Percentiles rank a stretch among this genome's conserved stretches.
These are phyloP conservation scores for Posidonia oceanica DNA, from an alignment of 116 monocot genomes.

Conservation along the genomic window DNA sequence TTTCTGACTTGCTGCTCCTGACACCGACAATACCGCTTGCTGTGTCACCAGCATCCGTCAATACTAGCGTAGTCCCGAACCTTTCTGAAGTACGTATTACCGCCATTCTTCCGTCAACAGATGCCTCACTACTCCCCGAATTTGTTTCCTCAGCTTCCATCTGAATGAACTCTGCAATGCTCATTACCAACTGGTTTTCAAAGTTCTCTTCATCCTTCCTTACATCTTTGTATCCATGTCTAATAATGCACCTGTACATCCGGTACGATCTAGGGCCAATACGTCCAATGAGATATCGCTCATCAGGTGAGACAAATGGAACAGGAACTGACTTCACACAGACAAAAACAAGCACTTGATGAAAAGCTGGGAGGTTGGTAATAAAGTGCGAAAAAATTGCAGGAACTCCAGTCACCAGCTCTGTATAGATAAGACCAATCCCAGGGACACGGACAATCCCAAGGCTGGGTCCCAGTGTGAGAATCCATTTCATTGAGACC, in stretches of 20 bases:
- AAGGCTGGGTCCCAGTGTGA: conserved; percentile 57
- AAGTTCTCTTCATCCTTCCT: conserved; percentile 76
- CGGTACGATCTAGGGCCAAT: conserved; percentile 58
- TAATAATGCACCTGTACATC: conserved; percentile 81
- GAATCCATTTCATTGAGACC: conserved; percentile 88
- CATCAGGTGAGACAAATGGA: conserved; percentile 54
- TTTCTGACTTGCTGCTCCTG: conserved; percentile 17
- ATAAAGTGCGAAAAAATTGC: conserved; percentile 86
- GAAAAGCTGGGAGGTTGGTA: conserved; percentile 89
- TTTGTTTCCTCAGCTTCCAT: conserved; percentile 34
- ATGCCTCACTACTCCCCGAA: conserved; percentile 16
- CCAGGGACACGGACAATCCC: conserved; percentile 90
- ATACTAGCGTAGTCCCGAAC: conserved; percentile 19
- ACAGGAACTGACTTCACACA: conserved; percentile 86
- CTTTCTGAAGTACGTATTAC: conserved; percentile 26
- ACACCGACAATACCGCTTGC: conserved; percentile 15
- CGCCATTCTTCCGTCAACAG: conserved; percentile 7
- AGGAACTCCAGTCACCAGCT: conserved; percentile 68
- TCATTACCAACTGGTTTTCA: conserved; percentile 55
- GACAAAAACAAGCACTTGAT: conserved; percentile 72
- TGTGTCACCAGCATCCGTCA: conserved; percentile 17
- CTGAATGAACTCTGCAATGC: conserved; percentile 57
- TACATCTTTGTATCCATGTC: conserved; percentile 93
- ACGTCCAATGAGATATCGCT: conserved; percentile 70
- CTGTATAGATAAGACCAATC: conserved; percentile 85